phyloP scores from a whole-genome alignment of 2,329 filamentous ascomycete genomes.

The Trichoderma semiorbis region DNA sequence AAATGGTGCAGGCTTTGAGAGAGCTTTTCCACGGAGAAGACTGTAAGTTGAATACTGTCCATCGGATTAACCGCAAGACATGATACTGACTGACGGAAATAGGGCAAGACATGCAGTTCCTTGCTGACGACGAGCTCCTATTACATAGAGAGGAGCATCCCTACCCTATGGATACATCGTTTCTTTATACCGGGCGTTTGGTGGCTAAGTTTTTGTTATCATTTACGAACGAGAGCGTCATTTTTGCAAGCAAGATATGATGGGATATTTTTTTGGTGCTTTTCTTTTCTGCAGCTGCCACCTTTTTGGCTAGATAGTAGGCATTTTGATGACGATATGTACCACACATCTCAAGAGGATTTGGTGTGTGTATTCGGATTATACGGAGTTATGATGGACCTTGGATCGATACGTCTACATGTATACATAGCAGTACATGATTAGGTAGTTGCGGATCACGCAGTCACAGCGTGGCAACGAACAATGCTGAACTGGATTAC shows the following conservation, averaged over 20 bases:
- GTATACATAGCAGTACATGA: neutral
- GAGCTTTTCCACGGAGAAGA: constrained; percentile 42
- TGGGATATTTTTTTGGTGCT: neutral
- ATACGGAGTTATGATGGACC: neutral
- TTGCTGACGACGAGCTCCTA: constrained; percentile 46
- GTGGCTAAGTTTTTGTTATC: constrained; percentile 54
- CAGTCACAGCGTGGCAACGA: neutral
- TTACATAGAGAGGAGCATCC: constrained; percentile 44
- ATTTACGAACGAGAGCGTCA: constrained; percentile 48
- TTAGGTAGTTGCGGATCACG: neutral
- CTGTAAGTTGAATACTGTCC: constrained; percentile 37
- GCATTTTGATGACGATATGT: neutral
- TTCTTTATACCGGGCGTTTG: constrained; percentile 52
- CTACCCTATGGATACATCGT: constrained; percentile 45
- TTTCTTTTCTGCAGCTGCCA: neutral
- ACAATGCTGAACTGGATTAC: constrained; percentile 11
- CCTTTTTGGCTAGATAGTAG: neutral
- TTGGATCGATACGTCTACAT: neutral
- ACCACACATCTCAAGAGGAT: neutral
- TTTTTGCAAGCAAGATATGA: constrained; percentile 39
- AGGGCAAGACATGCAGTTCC: constrained; percentile 40
- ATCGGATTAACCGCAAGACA: neutral
- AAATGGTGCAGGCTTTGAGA: constrained; percentile 45
- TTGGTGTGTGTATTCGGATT: neutral
- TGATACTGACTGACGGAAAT: constrained; percentile 14